A percentile compares a stretch with the other conserved stretches of the same genome.
These are phyloP conservation scores for Alternaria atra DNA, from an alignment of 2,329 filamentous ascomycete species.

Conservation along the genomic window DNA sequence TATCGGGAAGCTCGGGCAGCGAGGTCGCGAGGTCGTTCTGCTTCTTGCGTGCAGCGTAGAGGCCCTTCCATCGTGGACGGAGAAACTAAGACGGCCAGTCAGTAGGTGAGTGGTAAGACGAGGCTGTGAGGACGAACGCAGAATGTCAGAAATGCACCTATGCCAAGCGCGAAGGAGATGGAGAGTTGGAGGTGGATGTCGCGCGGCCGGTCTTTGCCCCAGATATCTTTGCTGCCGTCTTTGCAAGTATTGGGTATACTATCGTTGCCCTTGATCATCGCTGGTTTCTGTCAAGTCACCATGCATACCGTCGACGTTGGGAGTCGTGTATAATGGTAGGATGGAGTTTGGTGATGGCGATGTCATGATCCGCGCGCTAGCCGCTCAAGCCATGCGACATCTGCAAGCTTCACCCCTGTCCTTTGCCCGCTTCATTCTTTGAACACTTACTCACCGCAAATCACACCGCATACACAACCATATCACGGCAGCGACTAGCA, in stretches of 20 bases:
- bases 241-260: slow-evolving; percentile 21
- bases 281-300: slow-evolving; percentile 17
- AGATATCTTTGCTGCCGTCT: slow-evolving; percentile 34
- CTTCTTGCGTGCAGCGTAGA: slow-evolving; percentile 89
- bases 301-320: slow-evolving; percentile 20
- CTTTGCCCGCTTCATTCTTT: neutral
- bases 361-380: slow-evolving; percentile 20
- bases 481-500: neutral
- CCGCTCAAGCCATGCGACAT: slow-evolving; percentile 9
- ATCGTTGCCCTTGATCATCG: slow-evolving; percentile 29
- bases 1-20: slow-evolving; percentile 82
- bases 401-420: slow-evolving; percentile 1
- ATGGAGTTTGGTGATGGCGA: slow-evolving; percentile 9
- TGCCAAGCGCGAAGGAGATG: slow-evolving; percentile 74
- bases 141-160: slow-evolving; percentile 77
- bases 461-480: slow-evolving; percentile 1
- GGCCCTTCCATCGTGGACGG: slow-evolving; percentile 86
- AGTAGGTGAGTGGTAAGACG: slow-evolving; percentile 24
- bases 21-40: slow-evolving; percentile 70
- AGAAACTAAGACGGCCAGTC: slow-evolving; percentile 67
- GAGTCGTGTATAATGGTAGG: slow-evolving; percentile 12
- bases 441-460: neutral
- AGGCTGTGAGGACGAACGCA: slow-evolving; percentile 64
- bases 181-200: slow-evolving; percentile 70
- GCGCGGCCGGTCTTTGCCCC: slow-evolving; percentile 50